Conservation (phyloP, 371 early-diverging fungal genomes). For the Apophysomyces trapeziformis region DNA sequence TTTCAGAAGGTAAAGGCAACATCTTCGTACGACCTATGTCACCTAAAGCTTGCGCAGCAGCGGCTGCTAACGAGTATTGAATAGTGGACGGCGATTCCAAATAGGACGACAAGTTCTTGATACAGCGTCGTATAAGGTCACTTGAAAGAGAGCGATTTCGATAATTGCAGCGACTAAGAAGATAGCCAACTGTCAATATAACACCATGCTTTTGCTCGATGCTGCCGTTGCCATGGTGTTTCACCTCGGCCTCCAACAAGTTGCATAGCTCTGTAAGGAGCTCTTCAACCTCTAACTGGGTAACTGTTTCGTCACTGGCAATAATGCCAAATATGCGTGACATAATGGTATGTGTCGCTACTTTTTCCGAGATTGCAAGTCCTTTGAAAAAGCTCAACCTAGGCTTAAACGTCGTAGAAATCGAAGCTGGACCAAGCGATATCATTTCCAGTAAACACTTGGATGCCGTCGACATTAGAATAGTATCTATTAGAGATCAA, state of each 20-base stretch:
- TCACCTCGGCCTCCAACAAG: slow-evolving; percentile 35
- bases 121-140: slow-evolving; percentile 39
- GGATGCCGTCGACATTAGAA: slow-evolving; percentile 67
- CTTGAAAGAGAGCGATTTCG: slow-evolving; percentile 53
- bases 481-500: slow-evolving; percentile 44
- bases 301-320: slow-evolving; percentile 54
- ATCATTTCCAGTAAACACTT: slow-evolving; percentile 76
- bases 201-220: slow-evolving; percentile 71
- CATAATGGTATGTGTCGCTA: slow-evolving; percentile 68
- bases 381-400: slow-evolving; percentile 68
- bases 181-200: slow-evolving; percentile 69
- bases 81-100: slow-evolving; percentile 50
- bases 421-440: slow-evolving; percentile 69
- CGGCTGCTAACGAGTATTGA: slow-evolving; percentile 45
- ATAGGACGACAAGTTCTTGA: slow-evolving; percentile 42
- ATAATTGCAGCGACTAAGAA: slow-evolving; percentile 67
- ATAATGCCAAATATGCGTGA: slow-evolving; percentile 80
- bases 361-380: slow-evolving; percentile 62
- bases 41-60: slow-evolving; percentile 64
- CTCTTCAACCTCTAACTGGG: slow-evolving; percentile 42
- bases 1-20: background rate
- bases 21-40: slow-evolving; percentile 69
- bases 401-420: slow-evolving; percentile 61
- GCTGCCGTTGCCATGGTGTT: slow-evolving; percentile 29
- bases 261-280: slow-evolving; percentile 49